Conservation (phyloP, 495 filamentous ascomycete genomes). For the Aspergillus avenaceus region DNA sequence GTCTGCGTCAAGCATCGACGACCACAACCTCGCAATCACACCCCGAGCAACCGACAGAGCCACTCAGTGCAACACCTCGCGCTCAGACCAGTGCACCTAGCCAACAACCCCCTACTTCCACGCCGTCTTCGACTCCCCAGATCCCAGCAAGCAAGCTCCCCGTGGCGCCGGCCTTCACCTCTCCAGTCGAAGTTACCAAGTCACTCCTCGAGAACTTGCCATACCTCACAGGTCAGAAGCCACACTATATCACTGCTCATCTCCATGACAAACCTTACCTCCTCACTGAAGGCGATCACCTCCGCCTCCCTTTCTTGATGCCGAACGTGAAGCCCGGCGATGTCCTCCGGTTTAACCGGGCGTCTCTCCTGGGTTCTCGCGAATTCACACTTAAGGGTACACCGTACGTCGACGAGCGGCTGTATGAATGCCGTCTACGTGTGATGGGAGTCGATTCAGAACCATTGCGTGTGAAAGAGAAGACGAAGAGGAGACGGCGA, state of each 20-base stretch:
- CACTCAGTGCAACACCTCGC: conserved; percentile 27
- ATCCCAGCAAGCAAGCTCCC: conserved; percentile 30
- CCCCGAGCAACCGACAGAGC: conserved; percentile 19
- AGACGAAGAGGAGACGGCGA: conserved; percentile 87
- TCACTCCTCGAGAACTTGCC: conserved; percentile 69
- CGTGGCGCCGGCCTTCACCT: conserved; percentile 30
- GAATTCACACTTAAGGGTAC: conserved; percentile 83
- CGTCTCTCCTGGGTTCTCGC: conserved; percentile 71
- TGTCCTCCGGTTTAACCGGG: conserved; percentile 79
- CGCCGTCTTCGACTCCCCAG: conserved; percentile 16
- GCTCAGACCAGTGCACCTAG: conserved; percentile 18
- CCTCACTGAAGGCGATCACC: conserved; percentile 74
- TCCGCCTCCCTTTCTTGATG: conserved; percentile 96
- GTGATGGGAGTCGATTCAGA: conserved; percentile 86
- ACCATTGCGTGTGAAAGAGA: conserved; percentile 81
- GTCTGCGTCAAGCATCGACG: conserved; percentile 14
- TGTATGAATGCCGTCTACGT: conserved; percentile 80
- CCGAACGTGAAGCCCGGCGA: conserved; percentile 77
- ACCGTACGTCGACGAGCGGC: conserved; percentile 71
- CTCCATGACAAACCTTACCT: conserved; percentile 89
- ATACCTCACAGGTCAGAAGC: conserved; percentile 68
- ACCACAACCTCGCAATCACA: conserved; percentile 5
- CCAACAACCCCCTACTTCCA: conserved; percentile 12
- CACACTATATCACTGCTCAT: conserved; percentile 83
- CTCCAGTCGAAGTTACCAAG: conserved; percentile 42